A percentile compares a stretch with the other conserved stretches of the same genome.
phyloP scores from a whole-genome alignment of 495 filamentous ascomycete genomes.

The Lichenothelia convexa region DNA sequence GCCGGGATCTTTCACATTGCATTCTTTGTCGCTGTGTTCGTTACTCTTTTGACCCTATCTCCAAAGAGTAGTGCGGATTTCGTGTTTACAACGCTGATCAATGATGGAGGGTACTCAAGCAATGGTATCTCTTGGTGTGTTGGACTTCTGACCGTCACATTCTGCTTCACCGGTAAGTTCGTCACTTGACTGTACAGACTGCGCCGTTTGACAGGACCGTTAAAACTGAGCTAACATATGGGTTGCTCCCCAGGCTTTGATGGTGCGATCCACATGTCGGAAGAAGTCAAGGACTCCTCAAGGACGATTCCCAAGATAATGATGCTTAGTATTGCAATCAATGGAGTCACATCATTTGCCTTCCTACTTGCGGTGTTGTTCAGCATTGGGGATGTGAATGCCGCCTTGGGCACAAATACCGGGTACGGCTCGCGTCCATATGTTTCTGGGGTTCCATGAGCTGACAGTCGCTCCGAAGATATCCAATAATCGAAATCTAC shows the following conservation, averaged over 20 bases:
- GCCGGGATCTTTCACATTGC: slow-evolving; percentile 1
- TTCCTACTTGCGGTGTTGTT: neutral
- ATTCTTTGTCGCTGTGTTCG: slow-evolving; percentile 2
- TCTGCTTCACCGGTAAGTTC: too few relatives aligned
- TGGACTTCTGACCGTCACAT: too few relatives aligned
- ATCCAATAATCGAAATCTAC: slow-evolving; percentile 36
- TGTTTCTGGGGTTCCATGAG: too few relatives aligned
- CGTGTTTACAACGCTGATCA: slow-evolving; percentile 6
- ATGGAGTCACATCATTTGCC: neutral
- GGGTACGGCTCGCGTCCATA: too few relatives aligned
- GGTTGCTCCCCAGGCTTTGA: slow-evolving; percentile 27
- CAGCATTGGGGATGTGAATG: slow-evolving; percentile 10
- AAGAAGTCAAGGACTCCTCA: slow-evolving; percentile 28
- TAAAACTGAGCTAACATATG: neutral
- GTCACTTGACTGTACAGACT: neutral
- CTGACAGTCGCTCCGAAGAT: too few relatives aligned
- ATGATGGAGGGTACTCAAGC: slow-evolving; percentile 3
- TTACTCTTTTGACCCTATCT: slow-evolving; percentile 2
- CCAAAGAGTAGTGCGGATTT: neutral
- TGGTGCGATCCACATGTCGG: slow-evolving; percentile 38
- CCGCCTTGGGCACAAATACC: slow-evolving; percentile 17
- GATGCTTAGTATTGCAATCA: neutral
- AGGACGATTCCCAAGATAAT: slow-evolving; percentile 1
- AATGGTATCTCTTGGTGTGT: slow-evolving; percentile 5
- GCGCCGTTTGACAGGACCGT: neutral